Evolutionary conservation across 495 filamentous ascomycete species (phyloP).

Genomic region (Hyaloscypha finlandica): DNA sequence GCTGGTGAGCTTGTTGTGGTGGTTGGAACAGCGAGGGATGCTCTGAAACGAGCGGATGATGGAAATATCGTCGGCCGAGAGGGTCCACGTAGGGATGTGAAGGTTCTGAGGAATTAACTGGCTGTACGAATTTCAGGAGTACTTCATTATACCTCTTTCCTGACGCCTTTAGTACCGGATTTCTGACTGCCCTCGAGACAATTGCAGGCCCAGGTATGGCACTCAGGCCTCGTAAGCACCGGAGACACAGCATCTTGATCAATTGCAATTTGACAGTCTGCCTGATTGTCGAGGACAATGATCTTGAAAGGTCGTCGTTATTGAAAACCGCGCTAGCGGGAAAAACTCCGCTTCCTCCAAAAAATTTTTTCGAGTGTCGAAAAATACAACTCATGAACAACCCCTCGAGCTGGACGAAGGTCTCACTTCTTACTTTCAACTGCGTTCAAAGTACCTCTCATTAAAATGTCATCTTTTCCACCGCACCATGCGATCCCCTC

Average conservation of each 20-base stretch:
- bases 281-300: not conserved
- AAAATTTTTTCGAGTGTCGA: constrained; percentile 11
- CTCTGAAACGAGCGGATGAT: constrained; percentile 32
- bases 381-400: not conserved
- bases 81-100: constrained; percentile 38
- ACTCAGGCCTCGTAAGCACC: constrained; percentile 29
- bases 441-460: not conserved
- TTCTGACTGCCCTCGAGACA: constrained; percentile 35
- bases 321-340: constrained; percentile 10
- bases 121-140: not conserved
- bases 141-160: constrained; percentile 11
- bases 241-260: constrained; percentile 35
- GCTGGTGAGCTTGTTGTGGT: constrained; percentile 27
- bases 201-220: constrained; percentile 36
- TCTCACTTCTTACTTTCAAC: not conserved
- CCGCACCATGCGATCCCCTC: constrained; percentile 49
- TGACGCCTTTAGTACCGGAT: constrained; percentile 16
- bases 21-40: constrained; percentile 31
- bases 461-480: constrained; percentile 41
- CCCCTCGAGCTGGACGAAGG: not conserved
- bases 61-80: constrained; percentile 38
- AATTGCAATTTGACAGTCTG: not conserved
- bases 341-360: constrained; percentile 4
- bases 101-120: constrained; percentile 33
- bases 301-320: not conserved